phyloP scores from a whole-genome alignment of 2,329 filamentous ascomycete genomes.

The Microsporum ferrugineum region DNA sequence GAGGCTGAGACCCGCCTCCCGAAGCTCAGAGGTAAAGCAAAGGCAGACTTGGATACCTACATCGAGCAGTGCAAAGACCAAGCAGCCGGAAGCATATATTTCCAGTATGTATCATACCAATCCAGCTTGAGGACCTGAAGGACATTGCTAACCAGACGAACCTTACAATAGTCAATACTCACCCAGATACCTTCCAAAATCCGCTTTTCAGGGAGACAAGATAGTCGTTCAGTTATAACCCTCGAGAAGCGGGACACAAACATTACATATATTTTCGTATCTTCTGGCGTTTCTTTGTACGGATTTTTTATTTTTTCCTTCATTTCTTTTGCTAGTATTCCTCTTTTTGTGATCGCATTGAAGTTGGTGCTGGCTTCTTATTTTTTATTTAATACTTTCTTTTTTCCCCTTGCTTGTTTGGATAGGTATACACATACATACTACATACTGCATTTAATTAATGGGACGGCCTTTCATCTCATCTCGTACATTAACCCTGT shows the following conservation, averaged over 20 bases:
- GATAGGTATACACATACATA: neutral
- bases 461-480: too few relatives aligned
- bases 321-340: neutral
- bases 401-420: neutral
- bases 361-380: neutral
- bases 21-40: conserved; percentile 7
- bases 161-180: conserved; percentile 3
- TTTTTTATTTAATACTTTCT: too few relatives aligned
- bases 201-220: conserved; percentile 1
- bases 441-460: neutral
- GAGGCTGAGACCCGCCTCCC: conserved; percentile 6
- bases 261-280: neutral
- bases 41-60: conserved; percentile 8
- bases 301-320: neutral
- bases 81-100: conserved; percentile 9
- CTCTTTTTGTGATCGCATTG: neutral
- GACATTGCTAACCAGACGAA: neutral
- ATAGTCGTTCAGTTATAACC: conserved; percentile 1
- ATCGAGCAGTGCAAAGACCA: conserved; percentile 10
- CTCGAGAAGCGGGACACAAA: neutral
- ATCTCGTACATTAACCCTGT: too few relatives aligned
- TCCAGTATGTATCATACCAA: conserved; percentile 5
- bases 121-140: neutral
- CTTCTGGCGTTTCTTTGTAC: neutral
- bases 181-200: conserved; percentile 2